Evolutionary conservation across 176 grass and related monocot species (phyloP).

Genomic region (Juncus effusus): DNA sequence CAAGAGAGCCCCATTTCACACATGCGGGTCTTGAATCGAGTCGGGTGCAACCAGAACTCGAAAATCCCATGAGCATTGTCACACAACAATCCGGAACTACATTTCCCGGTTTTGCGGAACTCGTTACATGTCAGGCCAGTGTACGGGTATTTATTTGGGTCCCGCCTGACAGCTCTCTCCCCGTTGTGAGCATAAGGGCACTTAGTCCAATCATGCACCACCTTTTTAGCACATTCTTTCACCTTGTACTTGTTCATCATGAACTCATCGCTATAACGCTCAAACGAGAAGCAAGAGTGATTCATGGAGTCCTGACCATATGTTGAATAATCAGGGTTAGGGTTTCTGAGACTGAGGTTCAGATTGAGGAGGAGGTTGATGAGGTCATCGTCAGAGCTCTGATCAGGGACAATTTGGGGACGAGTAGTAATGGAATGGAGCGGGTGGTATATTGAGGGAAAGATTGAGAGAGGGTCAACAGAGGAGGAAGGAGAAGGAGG

Average conservation of each 20-base stretch:
- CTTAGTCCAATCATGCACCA: slow-evolving; percentile 39
- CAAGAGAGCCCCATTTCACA: slow-evolving; percentile 25
- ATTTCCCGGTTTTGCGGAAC: slow-evolving; percentile 18
- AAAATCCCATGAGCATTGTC: slow-evolving; percentile 41
- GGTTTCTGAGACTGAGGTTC: too few relatives aligned
- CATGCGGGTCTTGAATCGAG: slow-evolving; percentile 36
- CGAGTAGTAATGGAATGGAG: too few relatives aligned
- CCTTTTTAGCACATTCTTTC: slow-evolving; percentile 24
- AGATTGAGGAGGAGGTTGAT: too few relatives aligned
- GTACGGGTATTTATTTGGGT: slow-evolving; percentile 40
- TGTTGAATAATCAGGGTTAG: too few relatives aligned
- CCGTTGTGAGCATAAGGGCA: slow-evolving; percentile 59
- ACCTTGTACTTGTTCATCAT: slow-evolving; percentile 70
- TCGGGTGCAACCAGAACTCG: slow-evolving; percentile 53
- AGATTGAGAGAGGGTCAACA: too few relatives aligned
- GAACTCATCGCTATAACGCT: slow-evolving; percentile 36
- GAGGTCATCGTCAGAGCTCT: too few relatives aligned
- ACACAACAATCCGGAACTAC: slow-evolving; percentile 21
- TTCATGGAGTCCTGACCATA: not conserved
- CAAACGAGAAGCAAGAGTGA: not conserved
- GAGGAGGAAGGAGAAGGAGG: too few relatives aligned
- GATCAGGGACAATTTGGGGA: too few relatives aligned
- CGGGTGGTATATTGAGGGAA: too few relatives aligned
- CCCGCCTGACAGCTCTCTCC: slow-evolving; percentile 43
- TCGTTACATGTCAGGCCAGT: slow-evolving; percentile 34